Percentiles rank a stretch among this genome's conserved stretches.
phyloP scores from a whole-genome alignment of 129 eudicot species.

The Chrysanthemum seticuspe region DNA sequence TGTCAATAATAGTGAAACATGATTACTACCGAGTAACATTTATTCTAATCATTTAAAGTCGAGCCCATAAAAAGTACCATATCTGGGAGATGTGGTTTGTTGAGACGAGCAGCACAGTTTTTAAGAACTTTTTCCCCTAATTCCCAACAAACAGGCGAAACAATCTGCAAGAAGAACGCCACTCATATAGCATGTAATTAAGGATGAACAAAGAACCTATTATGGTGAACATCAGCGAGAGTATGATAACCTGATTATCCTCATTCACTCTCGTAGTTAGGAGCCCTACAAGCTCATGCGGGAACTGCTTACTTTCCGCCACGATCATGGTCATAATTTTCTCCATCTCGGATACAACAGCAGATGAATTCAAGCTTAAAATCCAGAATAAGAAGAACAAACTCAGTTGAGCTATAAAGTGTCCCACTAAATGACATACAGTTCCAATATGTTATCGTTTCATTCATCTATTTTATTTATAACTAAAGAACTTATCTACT shows the following conservation, averaged over 20 bases:
- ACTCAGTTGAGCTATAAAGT: not conserved
- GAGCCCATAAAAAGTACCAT: no score
- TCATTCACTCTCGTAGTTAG: constrained; percentile 30
- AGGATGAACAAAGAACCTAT: not conserved
- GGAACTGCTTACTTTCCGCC: constrained; percentile 10
- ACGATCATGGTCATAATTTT: constrained; percentile 44
- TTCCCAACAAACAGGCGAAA: no score
- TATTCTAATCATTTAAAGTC: no score
- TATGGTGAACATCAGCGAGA: not conserved
- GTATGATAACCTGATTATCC: constrained; percentile 35
- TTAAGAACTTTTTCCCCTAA: no score
- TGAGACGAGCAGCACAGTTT: no score
- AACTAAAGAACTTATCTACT: no score
- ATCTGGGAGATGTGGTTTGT: no score
- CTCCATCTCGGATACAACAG: constrained; percentile 37
- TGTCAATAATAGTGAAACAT: no score
- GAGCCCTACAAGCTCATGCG: constrained; percentile 34
- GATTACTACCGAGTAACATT: no score
- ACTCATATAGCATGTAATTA: no score
- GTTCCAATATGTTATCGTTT: not conserved
- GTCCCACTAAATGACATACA: not conserved
- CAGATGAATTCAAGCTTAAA: constrained; percentile 33
- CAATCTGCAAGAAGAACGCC: no score
- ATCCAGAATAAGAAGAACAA: not conserved
- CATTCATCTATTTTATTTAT: not conserved